Evolutionary conservation across 78 protist genomes (phyloP), one percentile per base, ranked within the genome.

Genomic region (Dictyostelium capitatum): DNA sequence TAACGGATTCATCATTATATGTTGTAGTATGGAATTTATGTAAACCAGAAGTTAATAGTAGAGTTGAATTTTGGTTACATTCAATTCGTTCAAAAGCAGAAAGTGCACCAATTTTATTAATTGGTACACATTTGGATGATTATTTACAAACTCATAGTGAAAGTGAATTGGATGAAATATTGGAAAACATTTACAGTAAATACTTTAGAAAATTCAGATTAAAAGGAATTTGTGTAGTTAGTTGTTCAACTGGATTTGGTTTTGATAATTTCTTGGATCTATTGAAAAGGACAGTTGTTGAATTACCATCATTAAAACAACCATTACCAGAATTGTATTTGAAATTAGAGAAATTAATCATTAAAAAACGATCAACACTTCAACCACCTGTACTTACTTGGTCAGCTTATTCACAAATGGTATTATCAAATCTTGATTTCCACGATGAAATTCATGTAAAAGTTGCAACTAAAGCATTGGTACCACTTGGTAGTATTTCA

Each of bases 1-100:
- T 92, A 30, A 83, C 90, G 2, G 91, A 92, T 47, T 75, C 67
- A 25, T 90, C 95, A 62, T 30, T 92, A 4, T 78, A 78, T 46
- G 47, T 28, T 8, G 95, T 92, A 0, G 95, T 92, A 23, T 92
- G 95, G 95, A 82, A 92, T 79, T 78, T 92, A 9, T 78, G 92
- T 69, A 64, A 72, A 53, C 95, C 95, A 65, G 85, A 80, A 46
- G 95, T 83, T 4, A 84, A 82, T 59, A 83, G 92, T 46, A 77
- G 77, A 62, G 90, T 92, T 10, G 95, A 92, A 23, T 80, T 83
- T 72, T 92, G 95, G 95, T 14, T 92, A 59, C 90, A 80, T 28
- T 83, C 90, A 9, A 67, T 92, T 67, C 82, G 91, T 30, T 64
- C 79, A 30, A 64, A 75, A 30, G 90, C 84, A 11, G 92, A 78